phyloP scores from a whole-genome alignment of 345 rosid species.

The Clarkia xantiana region DNA sequence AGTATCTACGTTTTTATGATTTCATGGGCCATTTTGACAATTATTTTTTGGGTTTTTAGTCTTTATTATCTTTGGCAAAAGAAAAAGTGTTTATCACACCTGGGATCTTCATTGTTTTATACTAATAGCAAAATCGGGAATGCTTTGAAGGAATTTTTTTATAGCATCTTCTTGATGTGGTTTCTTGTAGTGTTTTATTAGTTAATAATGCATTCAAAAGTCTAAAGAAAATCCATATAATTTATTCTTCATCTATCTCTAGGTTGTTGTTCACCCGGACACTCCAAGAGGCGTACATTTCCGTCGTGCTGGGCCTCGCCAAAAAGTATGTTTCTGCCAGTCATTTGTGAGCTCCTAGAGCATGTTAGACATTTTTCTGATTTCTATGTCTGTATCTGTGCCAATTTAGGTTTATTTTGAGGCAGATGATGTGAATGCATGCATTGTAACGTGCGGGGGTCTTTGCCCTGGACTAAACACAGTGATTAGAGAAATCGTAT shows the following conservation, averaged over 20 bases:
- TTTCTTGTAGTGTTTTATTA: too few relatives aligned
- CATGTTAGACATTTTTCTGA: not conserved
- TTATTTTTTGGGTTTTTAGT: too few relatives aligned
- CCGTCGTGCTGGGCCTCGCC: constrained; percentile 36
- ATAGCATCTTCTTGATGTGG: too few relatives aligned
- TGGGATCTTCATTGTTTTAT: too few relatives aligned
- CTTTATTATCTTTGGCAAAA: too few relatives aligned
- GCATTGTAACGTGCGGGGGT: constrained; percentile 35
- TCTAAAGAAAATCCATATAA: not conserved
- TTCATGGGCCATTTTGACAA: too few relatives aligned
- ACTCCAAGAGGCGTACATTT: constrained; percentile 26
- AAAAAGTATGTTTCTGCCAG: constrained; percentile 14
- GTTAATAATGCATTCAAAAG: too few relatives aligned
- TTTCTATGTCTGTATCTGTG: not conserved
- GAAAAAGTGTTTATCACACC: too few relatives aligned
- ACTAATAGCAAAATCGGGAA: too few relatives aligned
- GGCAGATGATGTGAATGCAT: constrained; percentile 25
- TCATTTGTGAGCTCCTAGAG: constrained; percentile 1
- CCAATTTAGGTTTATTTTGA: constrained; percentile 21
- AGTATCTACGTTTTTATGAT: too few relatives aligned
- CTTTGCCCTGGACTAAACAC: constrained; percentile 37
- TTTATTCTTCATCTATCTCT: not conserved
- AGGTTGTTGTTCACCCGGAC: constrained; percentile 25
- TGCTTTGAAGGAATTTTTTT: too few relatives aligned
- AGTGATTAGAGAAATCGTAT: constrained; percentile 32